Percentiles rank a stretch among this genome's conserved stretches.
phyloP scores from a whole-genome alignment of 768 basidiomycete genomes.

The Leccinum sublutescens region DNA sequence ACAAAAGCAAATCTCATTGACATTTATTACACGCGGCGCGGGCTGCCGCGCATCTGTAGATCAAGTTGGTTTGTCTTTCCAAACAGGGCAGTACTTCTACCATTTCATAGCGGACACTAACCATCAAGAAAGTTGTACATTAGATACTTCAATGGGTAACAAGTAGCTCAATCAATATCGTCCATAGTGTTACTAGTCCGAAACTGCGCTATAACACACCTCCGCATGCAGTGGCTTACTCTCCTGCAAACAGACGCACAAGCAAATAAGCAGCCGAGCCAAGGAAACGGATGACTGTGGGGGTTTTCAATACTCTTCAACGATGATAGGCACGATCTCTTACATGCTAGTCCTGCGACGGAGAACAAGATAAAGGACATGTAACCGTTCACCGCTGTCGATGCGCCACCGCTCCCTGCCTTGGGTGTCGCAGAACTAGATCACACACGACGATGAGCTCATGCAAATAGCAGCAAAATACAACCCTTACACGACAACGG shows the following conservation, averaged over 20 bases:
- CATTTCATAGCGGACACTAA: neutral
- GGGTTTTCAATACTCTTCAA: neutral
- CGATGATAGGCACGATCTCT: conserved; percentile 32
- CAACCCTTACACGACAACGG: conserved; percentile 66
- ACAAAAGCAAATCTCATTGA: neutral
- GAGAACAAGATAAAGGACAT: conserved; percentile 89
- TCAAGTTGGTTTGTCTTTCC: neutral
- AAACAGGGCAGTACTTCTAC: neutral
- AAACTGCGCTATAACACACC: neutral
- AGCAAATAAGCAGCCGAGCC: conserved; percentile 83
- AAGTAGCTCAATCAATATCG: conserved; percentile 4
- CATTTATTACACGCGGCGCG: neutral
- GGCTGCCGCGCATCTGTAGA: neutral
- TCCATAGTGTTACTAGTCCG: conserved; percentile 5
- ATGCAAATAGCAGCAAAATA: neutral
- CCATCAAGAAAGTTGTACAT: neutral
- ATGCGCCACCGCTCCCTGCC: conserved; percentile 46
- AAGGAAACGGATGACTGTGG: conserved; percentile 75
- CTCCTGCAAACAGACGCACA: conserved; percentile 84
- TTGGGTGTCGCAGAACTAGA: conserved; percentile 43
- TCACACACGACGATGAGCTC: conserved; percentile 1
- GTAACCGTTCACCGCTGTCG: conserved; percentile 71
- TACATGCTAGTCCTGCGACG: conserved; percentile 84
- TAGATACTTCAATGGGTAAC: neutral
- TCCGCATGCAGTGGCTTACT: conserved; percentile 39